Conservation (phyloP, 2,329 filamentous ascomycete species). For the Xylariaceae sp. region DNA sequence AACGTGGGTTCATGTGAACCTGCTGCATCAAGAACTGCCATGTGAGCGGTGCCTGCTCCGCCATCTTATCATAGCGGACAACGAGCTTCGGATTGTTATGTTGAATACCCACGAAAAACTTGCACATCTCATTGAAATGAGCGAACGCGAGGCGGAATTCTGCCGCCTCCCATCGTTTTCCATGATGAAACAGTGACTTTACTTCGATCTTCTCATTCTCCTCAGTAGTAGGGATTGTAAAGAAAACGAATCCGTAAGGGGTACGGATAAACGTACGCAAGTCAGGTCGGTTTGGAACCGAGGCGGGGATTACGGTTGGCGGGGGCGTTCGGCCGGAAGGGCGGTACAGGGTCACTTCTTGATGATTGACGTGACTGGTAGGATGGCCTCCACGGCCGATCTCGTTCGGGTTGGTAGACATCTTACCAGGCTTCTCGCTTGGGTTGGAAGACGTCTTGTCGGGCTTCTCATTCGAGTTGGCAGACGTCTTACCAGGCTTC, state of each 20-base stretch:
- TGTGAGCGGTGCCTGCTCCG: conserved; percentile 22
- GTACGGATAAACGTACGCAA: conserved; percentile 10
- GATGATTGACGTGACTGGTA: no score
- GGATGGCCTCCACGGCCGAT: no score
- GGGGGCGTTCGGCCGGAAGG: no score
- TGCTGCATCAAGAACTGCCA: conserved; percentile 28
- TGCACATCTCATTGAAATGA: conserved; percentile 28
- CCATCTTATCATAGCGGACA: conserved; percentile 16
- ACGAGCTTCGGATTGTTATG: conserved; percentile 20
- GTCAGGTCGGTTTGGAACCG: background rate
- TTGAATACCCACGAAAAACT: conserved; percentile 28
- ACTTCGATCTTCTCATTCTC: conserved; percentile 1
- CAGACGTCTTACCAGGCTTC: no score
- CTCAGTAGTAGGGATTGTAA: conserved; percentile 16
- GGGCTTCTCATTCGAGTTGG: no score
- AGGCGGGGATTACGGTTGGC: background rate
- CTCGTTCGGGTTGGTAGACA: no score
- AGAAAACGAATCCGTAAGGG: conserved; percentile 14
- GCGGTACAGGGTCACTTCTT: no score
- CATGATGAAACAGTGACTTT: conserved; percentile 16
- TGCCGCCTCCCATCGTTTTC: conserved; percentile 25
- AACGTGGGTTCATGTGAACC: conserved; percentile 19
- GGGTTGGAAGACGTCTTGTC: no score
- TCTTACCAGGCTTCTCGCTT: no score
- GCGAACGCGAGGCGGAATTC: conserved; percentile 26